These are phyloP conservation scores for Fusarium sp. DNA, from an alignment of 2,329 filamentous ascomycete genomes.

Conservation along the genomic window DNA sequence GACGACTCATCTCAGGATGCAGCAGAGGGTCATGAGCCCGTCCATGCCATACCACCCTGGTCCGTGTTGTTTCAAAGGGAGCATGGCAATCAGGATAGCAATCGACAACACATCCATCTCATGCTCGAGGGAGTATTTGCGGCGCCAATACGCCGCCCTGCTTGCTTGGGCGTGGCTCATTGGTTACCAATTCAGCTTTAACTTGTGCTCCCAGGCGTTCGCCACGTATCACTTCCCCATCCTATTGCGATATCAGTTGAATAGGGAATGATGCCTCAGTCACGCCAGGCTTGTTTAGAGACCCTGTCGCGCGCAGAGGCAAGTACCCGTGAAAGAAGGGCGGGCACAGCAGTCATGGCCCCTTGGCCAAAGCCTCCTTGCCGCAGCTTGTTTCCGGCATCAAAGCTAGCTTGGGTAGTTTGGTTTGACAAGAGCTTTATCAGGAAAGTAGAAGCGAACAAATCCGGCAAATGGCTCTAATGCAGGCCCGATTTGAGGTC, in stretches of 20 bases:
- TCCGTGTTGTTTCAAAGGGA: background rate
- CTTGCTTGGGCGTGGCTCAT: slow-evolving; percentile 22
- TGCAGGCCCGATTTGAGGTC: slow-evolving; percentile 29
- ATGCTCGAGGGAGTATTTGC: slow-evolving; percentile 5
- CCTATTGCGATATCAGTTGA: slow-evolving; percentile 4
- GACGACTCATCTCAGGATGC: background rate
- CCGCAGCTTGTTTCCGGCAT: slow-evolving; percentile 17
- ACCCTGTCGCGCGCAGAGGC: slow-evolving; percentile 30
- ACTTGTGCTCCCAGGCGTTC: slow-evolving; percentile 25
- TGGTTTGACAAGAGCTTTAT: slow-evolving; percentile 47
- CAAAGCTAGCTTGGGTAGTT: slow-evolving; percentile 14
- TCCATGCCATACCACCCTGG: background rate
- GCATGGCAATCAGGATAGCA: background rate
- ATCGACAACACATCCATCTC: background rate
- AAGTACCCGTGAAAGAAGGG: slow-evolving; percentile 27
- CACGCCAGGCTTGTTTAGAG: slow-evolving; percentile 3
- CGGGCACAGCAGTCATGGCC: slow-evolving; percentile 32
- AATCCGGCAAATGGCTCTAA: slow-evolving; percentile 44
- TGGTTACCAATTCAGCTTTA: slow-evolving; percentile 40
- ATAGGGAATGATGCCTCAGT: background rate
- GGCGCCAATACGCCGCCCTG: slow-evolving; percentile 1
- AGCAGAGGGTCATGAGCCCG: background rate
- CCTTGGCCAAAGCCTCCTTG: slow-evolving; percentile 21
- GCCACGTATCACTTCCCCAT: slow-evolving; percentile 32
- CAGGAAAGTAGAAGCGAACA: slow-evolving; percentile 57